Evolutionary conservation across 2,329 filamentous ascomycete species (phyloP).

Genomic region (Phyllosticta citrichinensis): DNA sequence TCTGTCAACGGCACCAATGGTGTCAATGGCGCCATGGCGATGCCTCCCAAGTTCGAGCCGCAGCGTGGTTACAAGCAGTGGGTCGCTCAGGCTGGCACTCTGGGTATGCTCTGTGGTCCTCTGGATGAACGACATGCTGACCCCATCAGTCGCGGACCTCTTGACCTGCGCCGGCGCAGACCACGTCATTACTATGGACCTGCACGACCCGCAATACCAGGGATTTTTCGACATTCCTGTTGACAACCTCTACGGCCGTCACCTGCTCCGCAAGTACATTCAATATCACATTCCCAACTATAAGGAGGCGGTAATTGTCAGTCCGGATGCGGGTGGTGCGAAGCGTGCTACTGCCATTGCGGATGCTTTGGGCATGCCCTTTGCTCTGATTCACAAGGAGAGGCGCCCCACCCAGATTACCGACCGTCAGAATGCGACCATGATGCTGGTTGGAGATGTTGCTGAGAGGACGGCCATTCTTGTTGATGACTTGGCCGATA

Average conservation of each 20-base stretch:
- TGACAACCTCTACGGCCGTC: constrained; percentile 87
- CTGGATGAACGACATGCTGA: neutral
- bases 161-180: constrained; percentile 92
- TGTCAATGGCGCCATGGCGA: constrained; percentile 30
- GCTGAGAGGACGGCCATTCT: constrained; percentile 73
- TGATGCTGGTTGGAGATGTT: constrained; percentile 91
- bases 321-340: constrained; percentile 89
- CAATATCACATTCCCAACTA: constrained; percentile 76
- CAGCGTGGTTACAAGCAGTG: constrained; percentile 69
- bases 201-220: constrained; percentile 94
- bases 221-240: constrained; percentile 98
- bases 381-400: constrained; percentile 98
- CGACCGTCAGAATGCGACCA: constrained; percentile 70
- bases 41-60: constrained; percentile 1
- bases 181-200: constrained; percentile 95
- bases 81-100: constrained; percentile 93
- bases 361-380: constrained; percentile 85
- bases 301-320: constrained; percentile 83
- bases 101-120: constrained; percentile 37
- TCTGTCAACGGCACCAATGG: constrained; percentile 52
- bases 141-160: constrained; percentile 59
- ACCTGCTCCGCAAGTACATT: constrained; percentile 58
- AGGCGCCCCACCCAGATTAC: constrained; percentile 79
- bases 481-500: constrained; percentile 90
- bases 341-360: constrained; percentile 95